Conservation (phyloP, 441 rosid genomes). For the Aquilaria agallochum region DNA sequence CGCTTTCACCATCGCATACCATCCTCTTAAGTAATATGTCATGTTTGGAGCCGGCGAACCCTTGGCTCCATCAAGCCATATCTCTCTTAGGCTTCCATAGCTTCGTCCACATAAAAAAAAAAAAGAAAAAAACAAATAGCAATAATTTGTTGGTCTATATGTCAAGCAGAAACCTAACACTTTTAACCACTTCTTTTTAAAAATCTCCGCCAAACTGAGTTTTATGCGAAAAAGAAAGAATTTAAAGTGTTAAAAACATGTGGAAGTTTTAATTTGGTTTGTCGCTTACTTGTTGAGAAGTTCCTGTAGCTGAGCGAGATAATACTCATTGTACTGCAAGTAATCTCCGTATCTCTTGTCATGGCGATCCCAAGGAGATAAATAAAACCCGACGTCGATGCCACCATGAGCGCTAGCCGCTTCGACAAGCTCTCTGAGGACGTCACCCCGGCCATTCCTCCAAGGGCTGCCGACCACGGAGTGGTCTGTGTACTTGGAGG, state of each 20-base stretch:
- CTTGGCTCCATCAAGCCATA: constrained; percentile 72
- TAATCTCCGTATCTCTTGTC: constrained; percentile 47
- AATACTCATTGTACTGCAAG: constrained; percentile 53
- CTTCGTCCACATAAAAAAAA: constrained; percentile 12
- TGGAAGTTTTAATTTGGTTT: no score
- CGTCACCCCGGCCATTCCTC: constrained; percentile 54
- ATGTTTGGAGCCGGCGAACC: constrained; percentile 49
- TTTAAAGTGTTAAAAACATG: no score
- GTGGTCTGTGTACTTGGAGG: constrained; percentile 51
- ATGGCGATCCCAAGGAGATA: constrained; percentile 69
- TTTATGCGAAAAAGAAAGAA: background rate
- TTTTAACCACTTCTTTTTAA: background rate
- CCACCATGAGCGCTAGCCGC: constrained; percentile 35
- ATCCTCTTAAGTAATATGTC: constrained; percentile 48
- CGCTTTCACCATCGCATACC: constrained; percentile 65
- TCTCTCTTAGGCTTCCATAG: constrained; percentile 43
- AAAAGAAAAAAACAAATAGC: background rate
- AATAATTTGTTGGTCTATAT: background rate
- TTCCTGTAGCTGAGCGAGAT: constrained; percentile 57
- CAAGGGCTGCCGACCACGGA: constrained; percentile 45
- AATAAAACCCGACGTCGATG: constrained; percentile 47
- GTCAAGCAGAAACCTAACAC: background rate
- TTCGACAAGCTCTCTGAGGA: constrained; percentile 38
- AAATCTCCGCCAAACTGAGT: no score
- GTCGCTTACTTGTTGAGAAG: constrained; percentile 37